A percentile compares a stretch with the other conserved stretches of the same genome.
These are phyloP conservation scores for Trametes meyenii DNA, from an alignment of 768 basidiomycete genomes.

Conservation along the genomic window DNA sequence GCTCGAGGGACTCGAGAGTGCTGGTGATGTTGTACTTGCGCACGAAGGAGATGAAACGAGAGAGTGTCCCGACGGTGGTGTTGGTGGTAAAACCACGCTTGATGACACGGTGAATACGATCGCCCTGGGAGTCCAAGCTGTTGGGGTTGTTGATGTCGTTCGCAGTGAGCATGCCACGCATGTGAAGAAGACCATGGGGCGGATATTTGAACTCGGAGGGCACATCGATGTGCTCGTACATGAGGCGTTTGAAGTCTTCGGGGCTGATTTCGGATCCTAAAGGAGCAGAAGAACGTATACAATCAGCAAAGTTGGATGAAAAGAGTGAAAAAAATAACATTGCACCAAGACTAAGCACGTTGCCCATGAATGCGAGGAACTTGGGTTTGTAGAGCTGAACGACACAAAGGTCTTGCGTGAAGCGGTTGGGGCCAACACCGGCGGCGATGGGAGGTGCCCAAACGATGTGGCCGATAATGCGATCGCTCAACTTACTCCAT, in stretches of 20 bases:
- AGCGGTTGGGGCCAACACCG: constrained; percentile 26
- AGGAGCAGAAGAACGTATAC: constrained; percentile 12
- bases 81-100: constrained; percentile 29
- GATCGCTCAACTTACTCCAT: constrained; percentile 31
- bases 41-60: constrained; percentile 26
- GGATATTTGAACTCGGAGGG: constrained; percentile 34
- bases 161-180: constrained; percentile 30
- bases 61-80: constrained; percentile 30
- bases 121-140: constrained; percentile 27
- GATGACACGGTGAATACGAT: constrained; percentile 29
- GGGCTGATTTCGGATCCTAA: constrained; percentile 23
- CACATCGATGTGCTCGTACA: constrained; percentile 26
- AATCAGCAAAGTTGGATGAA: constrained; percentile 18
- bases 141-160: constrained; percentile 27
- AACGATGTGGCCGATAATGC: constrained; percentile 31
- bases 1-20: constrained; percentile 28
- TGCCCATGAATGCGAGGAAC: constrained; percentile 30
- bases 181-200: constrained; percentile 26
- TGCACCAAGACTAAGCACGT: constrained; percentile 32
- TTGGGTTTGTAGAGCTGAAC: constrained; percentile 33
- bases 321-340: constrained; percentile 10
- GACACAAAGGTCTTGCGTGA: constrained; percentile 31
- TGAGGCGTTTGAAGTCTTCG: constrained; percentile 19
- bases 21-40: constrained; percentile 27
- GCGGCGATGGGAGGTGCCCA: constrained; percentile 33